These are phyloP conservation scores for Globisporangium nodosum DNA, from an alignment of 352 stramenopile genomes.

Conservation along the genomic window DNA sequence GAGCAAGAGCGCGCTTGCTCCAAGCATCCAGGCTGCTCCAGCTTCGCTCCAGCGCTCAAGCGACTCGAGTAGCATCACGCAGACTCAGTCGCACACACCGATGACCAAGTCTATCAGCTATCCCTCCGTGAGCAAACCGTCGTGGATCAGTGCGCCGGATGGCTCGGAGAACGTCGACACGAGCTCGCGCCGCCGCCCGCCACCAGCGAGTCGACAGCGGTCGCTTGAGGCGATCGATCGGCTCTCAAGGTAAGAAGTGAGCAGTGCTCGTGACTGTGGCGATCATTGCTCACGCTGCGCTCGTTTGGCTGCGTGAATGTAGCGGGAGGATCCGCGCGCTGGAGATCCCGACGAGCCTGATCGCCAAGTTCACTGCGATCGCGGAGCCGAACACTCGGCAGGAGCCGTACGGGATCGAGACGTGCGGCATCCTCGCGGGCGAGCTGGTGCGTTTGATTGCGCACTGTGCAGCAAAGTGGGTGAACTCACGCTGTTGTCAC, in stretches of 20 bases:
- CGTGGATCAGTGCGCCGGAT: constrained; percentile 42
- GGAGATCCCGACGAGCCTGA: constrained; percentile 67
- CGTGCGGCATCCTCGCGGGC: constrained; percentile 85
- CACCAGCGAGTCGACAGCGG: constrained; percentile 29
- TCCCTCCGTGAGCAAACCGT: constrained; percentile 49
- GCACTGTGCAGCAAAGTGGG: neutral
- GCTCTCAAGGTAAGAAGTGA: constrained; percentile 35
- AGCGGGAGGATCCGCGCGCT: constrained; percentile 59
- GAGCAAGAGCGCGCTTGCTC: neutral
- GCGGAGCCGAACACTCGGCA: constrained; percentile 74
- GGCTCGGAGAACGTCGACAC: neutral
- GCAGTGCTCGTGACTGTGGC: neutral
- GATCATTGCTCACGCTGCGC: neutral
- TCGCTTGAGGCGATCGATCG: constrained; percentile 56
- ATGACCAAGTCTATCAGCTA: constrained; percentile 19
- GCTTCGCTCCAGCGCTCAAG: neutral
- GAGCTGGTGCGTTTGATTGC: constrained; percentile 40
- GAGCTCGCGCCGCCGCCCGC: constrained; percentile 16
- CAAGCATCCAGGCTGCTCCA: neutral
- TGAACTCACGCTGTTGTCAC: neutral
- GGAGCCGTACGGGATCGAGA: constrained; percentile 83
- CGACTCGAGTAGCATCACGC: neutral
- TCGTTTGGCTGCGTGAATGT: neutral
- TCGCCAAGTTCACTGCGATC: constrained; percentile 72
- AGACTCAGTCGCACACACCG: neutral